phyloP scores from a whole-genome alignment of 2,329 filamentous ascomycete species.

The Penicillium digitatum region DNA sequence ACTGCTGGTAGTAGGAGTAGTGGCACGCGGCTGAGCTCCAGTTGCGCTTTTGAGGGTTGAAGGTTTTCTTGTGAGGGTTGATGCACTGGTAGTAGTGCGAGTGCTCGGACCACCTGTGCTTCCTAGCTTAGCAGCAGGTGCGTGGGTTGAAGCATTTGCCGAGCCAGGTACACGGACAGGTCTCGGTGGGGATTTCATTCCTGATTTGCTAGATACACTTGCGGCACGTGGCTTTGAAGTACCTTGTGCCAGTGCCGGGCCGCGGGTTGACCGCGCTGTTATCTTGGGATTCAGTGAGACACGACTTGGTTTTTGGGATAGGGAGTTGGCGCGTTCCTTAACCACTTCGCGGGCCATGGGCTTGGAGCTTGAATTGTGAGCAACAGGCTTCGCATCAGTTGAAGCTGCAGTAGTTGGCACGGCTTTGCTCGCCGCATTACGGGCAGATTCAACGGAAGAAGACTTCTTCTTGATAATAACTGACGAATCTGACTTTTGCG shows the following conservation, averaged over 20 bases:
- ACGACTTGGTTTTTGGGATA: constrained; percentile 32
- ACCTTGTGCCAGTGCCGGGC: constrained; percentile 31
- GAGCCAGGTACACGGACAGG: constrained; percentile 41
- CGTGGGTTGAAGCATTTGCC: constrained; percentile 39
- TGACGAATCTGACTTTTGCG: constrained; percentile 20
- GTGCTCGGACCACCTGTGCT: constrained; percentile 23
- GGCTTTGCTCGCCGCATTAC: constrained; percentile 20
- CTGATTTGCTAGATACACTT: constrained; percentile 27
- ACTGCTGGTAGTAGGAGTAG: constrained; percentile 23
- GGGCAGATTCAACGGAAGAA: constrained; percentile 30
- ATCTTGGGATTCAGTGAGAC: constrained; percentile 32
- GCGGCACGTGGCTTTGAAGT: constrained; percentile 23
- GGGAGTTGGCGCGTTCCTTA: constrained; percentile 28
- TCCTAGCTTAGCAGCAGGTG: constrained; percentile 38
- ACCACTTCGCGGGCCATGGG: constrained; percentile 30
- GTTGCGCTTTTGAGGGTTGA: constrained; percentile 32
- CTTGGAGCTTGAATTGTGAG: constrained; percentile 19
- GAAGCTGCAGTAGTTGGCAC: constrained; percentile 5
- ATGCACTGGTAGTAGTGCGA: constrained; percentile 25
- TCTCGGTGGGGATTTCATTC: constrained; percentile 40
- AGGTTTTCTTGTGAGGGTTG: constrained; percentile 35
- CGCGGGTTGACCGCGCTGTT: constrained; percentile 24
- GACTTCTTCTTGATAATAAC: constrained; percentile 32
- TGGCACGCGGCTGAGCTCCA: constrained; percentile 21
- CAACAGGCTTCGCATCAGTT: constrained; percentile 21